Evolutionary conservation across 108 stramenopile genomes (phyloP).

Genomic region (Skeletonema costatum): DNA sequence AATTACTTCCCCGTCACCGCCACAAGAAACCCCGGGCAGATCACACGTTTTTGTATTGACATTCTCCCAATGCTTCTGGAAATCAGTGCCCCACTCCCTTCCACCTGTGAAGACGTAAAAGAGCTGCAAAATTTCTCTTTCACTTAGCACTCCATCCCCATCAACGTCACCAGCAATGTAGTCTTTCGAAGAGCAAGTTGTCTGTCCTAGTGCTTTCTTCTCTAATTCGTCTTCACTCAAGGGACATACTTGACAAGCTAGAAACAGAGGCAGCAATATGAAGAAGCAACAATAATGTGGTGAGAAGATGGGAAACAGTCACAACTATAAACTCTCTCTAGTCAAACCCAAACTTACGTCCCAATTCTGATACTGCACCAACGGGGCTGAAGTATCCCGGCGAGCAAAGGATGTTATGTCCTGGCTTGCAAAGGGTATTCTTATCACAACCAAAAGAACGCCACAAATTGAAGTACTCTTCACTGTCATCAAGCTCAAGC

Average conservation of each 20-base stretch:
- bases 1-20: slow-evolving; percentile 29
- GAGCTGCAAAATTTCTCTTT: slow-evolving; percentile 56
- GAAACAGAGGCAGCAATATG: neutral
- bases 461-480: neutral
- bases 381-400: neutral
- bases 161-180: slow-evolving; percentile 62
- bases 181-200: slow-evolving; percentile 32
- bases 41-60: slow-evolving; percentile 41
- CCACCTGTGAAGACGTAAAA: slow-evolving; percentile 56
- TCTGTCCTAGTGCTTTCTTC: slow-evolving; percentile 42
- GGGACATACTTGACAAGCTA: slow-evolving; percentile 5
- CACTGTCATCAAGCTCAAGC: neutral
- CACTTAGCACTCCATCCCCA: slow-evolving; percentile 57
- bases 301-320: neutral
- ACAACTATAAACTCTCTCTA: neutral
- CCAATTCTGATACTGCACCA: neutral
- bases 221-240: slow-evolving; percentile 18
- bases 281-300: neutral
- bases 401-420: slow-evolving; percentile 3
- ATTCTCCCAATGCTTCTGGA: slow-evolving; percentile 52
- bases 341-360: neutral
- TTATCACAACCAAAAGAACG: neutral
- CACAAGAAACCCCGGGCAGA: slow-evolving; percentile 55
- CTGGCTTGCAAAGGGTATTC: neutral
- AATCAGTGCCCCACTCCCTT: slow-evolving; percentile 52